Conservation (phyloP, 2,329 filamentous ascomycete species). For the Hortaea sp. region DNA sequence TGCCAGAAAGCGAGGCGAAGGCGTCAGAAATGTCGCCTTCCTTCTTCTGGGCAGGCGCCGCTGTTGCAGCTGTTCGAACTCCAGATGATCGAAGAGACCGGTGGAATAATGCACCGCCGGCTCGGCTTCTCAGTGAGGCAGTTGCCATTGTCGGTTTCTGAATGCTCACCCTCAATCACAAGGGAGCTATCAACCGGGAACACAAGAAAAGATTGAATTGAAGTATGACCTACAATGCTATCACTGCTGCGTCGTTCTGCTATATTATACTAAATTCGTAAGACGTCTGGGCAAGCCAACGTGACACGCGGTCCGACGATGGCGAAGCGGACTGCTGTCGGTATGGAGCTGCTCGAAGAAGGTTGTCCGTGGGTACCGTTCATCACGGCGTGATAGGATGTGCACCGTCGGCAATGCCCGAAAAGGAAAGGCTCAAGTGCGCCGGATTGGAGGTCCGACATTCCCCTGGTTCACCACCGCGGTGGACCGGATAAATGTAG, state of each 20-base stretch:
- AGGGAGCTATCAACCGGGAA: not conserved
- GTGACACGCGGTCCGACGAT: not conserved
- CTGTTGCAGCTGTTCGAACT: conserved; percentile 13
- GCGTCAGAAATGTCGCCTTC: conserved; percentile 42
- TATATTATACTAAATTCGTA: not conserved
- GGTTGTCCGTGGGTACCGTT: not conserved
- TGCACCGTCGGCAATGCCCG: not conserved
- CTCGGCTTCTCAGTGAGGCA: too few species aligned
- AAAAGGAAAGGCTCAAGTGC: not conserved
- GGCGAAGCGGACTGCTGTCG: not conserved
- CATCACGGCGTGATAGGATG: not conserved
- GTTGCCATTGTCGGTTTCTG: not conserved
- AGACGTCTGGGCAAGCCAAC: conserved; percentile 3
- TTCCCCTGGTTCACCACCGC: too few species aligned
- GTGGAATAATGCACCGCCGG: not conserved
- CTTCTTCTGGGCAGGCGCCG: conserved; percentile 28
- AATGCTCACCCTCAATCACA: not conserved
- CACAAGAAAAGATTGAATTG: not conserved
- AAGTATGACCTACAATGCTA: not conserved
- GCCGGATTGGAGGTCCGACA: not conserved
- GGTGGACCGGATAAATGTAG: not conserved
- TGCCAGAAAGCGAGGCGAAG: conserved; percentile 39
- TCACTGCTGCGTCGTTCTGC: not conserved
- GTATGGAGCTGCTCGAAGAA: not conserved
- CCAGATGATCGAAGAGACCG: not conserved